phyloP scores from a whole-genome alignment of 352 stramenopile genomes.

The Saprolegnia diclina region DNA sequence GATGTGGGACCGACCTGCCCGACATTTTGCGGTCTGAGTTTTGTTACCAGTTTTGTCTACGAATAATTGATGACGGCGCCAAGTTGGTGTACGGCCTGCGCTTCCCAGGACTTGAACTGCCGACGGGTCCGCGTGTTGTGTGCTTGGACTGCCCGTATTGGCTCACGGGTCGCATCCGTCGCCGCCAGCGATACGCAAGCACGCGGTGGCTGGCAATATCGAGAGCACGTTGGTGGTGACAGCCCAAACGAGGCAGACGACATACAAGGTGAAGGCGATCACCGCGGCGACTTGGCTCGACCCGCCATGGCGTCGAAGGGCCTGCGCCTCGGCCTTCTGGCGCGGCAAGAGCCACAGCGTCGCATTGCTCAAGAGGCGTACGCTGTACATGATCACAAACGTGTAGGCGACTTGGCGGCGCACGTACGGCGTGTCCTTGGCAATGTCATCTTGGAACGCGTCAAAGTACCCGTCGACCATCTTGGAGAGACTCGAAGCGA shows the following conservation, averaged over 20 bases:
- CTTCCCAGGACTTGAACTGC: no score
- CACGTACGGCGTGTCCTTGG: slow-evolving; percentile 32
- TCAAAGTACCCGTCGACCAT: slow-evolving; percentile 60
- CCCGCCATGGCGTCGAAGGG: slow-evolving; percentile 31
- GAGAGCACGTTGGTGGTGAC: slow-evolving; percentile 37
- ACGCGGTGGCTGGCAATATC: slow-evolving; percentile 32
- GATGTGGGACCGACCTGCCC: no score
- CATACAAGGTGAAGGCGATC: slow-evolving; percentile 14
- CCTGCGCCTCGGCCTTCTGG: slow-evolving; percentile 32
- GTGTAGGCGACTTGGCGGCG: slow-evolving; percentile 35
- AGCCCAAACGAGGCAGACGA: slow-evolving; percentile 22
- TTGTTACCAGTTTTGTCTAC: no score
- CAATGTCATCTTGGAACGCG: slow-evolving; percentile 36
- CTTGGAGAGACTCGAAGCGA: slow-evolving; percentile 51
- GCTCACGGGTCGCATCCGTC: slow-evolving; percentile 29
- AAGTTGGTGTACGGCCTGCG: no score
- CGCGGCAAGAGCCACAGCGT: slow-evolving; percentile 43
- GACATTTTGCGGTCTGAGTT: no score
- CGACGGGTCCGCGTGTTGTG: no score
- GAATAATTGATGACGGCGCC: no score
- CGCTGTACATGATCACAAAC: slow-evolving; percentile 36
- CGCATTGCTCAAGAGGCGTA: slow-evolving; percentile 38
- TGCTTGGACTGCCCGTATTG: not conserved
- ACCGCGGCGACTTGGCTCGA: slow-evolving; percentile 33
- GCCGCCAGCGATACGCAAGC: slow-evolving; percentile 38